Base-by-base conservation (phyloP, 352 stramenopile genomes). In the Globisporangium spiculum region DNA sequence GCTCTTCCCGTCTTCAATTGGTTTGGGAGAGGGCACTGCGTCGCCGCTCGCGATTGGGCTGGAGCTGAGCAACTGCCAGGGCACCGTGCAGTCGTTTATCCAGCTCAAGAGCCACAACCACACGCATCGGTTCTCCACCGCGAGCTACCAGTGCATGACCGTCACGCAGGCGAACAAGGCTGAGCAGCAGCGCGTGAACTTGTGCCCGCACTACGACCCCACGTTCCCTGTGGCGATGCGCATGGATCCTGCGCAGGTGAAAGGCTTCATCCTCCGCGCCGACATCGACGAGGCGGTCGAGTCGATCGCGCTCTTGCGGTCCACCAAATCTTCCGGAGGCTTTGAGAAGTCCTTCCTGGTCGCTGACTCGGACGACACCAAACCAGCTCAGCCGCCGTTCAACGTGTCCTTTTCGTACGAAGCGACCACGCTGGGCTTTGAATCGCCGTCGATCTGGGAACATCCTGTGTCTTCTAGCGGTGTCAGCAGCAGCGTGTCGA, bases 101-200 rank as follows among this genome's bases (percentile, higher is more conserved):
- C 32, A 53, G 27, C 34, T 56, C 44, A 67, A 69, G 57, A 50
- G 20, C 44, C 44, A 20, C 54, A 18, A 77, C 30, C 65, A 26
- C 63, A n/a, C 30, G 16, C 53, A 52, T 16, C 64, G n/a, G 3
- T 71, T 81, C 30, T 81, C 75, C 27, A 73, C 72, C 1, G 72
- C 75, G 2, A 41, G 50, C 24, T 78, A 81, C 66, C 75, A 81
- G 63, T 81, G 75, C 71, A 26, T 70, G 36, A 80, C 74, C 26
- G 18, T 81, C 50, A 66, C 64, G 8, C 48, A 58, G 0, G 72
- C 69, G 7, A 59, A 22, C 10, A 34, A 36, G 32, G 27, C 32
- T 5, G 41, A 72, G 27, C 69, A 71, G 26, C 52, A 69, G 22
- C 32, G n/a, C 1, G 38, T 73, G 18, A 70, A 77, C 46, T 22